Base-by-base conservation (phyloP, 140 eudicot genomes). In the Bidens hawaiensis region DNA sequence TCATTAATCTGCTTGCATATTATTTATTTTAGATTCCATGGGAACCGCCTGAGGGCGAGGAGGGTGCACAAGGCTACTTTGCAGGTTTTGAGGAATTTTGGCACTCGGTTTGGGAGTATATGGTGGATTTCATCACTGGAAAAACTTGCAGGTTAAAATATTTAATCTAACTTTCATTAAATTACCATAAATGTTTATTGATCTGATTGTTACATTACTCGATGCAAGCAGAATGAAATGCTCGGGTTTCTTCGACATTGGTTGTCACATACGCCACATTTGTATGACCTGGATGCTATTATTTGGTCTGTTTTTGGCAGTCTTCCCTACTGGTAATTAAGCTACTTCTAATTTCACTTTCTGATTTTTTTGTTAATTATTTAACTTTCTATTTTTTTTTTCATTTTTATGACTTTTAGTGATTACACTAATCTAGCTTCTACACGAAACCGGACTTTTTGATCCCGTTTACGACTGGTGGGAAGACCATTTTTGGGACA, bases 381-480 rank as follows among this genome's bases (percentile, higher is more conserved):
- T 26, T 42, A 64, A 11, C 4, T 42, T 4, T 6, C 15, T 9
- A 14, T 18, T 24, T n/a, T 24, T 19, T 38, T n/a, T 11, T 46
- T 5, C 17, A 8, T 49, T 43, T 50, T 58, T 16, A 6, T 58
- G 69, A 48, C 38, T 36, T 68, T 73, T 78, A 89, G 95, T 76
- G 46, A 36, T 73, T 25, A 69, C 77, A 62, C 78, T 86, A 50
- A 60, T 89, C 15, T 89, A 94, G 95, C 94, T 86, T 67, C 70
- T 89, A 53, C 95, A 91, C 53, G 82, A 91, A 49, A 84, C 85
- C 60, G 99, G 96, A 23, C 74, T 91, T 24, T 87, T 91, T 70
- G 96, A 87, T 79, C 99, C 99, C 21, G 43, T 87, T 28, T 91
- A 85, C 52, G 99, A 91, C 81, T 88, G 95, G 87, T 87, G 91